A percentile compares a stretch with the other conserved stretches of the same genome.
phyloP scores from a whole-genome alignment of 2,329 filamentous ascomycete genomes.

The Hortaea werneckii region DNA sequence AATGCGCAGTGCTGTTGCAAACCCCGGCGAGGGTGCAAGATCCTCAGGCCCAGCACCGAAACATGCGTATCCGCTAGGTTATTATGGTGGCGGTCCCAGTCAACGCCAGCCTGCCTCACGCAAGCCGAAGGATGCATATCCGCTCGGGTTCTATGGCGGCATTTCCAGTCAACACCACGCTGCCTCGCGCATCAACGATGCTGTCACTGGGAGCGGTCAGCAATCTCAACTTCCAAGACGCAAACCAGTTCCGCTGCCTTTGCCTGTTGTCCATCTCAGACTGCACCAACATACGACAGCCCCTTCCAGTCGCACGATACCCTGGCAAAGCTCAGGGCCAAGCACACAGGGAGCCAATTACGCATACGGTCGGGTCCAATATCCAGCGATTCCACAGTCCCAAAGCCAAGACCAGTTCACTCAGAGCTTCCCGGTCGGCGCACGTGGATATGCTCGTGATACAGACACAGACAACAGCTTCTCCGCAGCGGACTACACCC shows the following conservation, averaged over 20 bases:
- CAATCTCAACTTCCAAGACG: background rate
- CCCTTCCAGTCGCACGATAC: background rate
- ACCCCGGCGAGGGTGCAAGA: background rate
- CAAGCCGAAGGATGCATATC: constrained; percentile 8
- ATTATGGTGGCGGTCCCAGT: constrained; percentile 7
- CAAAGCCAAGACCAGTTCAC: constrained; percentile 5
- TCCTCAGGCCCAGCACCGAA: background rate
- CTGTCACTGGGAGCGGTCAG: too few relatives aligned
- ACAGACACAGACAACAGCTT: constrained; percentile 2
- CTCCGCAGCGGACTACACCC: constrained; percentile 1
- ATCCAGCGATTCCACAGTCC: constrained; percentile 4
- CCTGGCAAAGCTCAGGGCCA: background rate
- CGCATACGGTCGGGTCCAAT: background rate
- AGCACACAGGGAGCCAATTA: background rate
- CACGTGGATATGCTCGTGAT: constrained; percentile 2
- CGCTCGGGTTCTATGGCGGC: constrained; percentile 14
- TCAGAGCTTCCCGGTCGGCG: constrained; percentile 7
- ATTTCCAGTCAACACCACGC: constrained; percentile 12
- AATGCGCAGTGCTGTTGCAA: background rate
- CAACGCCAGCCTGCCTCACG: constrained; percentile 5
- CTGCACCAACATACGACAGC: background rate
- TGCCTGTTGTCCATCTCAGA: background rate
- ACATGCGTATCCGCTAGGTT: constrained; percentile 3
- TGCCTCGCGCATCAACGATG: background rate
- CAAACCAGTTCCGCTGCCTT: constrained; percentile 6